These are phyloP conservation scores for Hypoxylon sp. DNA, from an alignment of 2,329 filamentous ascomycete species.

Conservation along the genomic window DNA sequence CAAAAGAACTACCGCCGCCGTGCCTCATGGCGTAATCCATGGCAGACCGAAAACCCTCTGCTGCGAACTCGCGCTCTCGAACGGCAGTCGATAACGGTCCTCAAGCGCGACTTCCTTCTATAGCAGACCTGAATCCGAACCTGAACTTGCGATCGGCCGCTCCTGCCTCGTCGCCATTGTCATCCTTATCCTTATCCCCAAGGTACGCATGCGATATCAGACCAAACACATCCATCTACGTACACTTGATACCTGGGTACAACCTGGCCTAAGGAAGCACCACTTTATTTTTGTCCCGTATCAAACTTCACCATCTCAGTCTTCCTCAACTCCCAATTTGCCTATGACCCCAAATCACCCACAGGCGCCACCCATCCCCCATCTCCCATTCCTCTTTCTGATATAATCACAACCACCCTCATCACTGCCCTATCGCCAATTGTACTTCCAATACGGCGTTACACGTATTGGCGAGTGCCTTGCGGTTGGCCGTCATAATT, in stretches of 20 bases:
- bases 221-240: slow-evolving; percentile 12
- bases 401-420: neutral
- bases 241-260: slow-evolving; percentile 42
- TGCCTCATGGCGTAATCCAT: slow-evolving; percentile 78
- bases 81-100: slow-evolving; percentile 69
- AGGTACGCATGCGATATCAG: slow-evolving; percentile 49
- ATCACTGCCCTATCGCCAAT: slow-evolving; percentile 12
- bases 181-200: slow-evolving; percentile 44
- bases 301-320: slow-evolving; percentile 23
- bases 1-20: slow-evolving; percentile 45
- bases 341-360: slow-evolving; percentile 21
- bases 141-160: slow-evolving; percentile 46
- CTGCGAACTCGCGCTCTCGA: slow-evolving; percentile 65
- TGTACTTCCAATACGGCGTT: slow-evolving; percentile 2
- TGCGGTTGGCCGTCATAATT: slow-evolving; percentile 21
- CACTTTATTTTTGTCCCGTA: slow-evolving; percentile 39
- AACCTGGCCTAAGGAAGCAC: slow-evolving; percentile 32
- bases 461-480: slow-evolving; percentile 32
- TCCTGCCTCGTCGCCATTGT: slow-evolving; percentile 48
- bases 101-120: slow-evolving; percentile 65
- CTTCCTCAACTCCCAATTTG: slow-evolving; percentile 5
- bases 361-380: slow-evolving; percentile 1
- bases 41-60: slow-evolving; percentile 71
- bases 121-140: slow-evolving; percentile 37
- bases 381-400: neutral